Conservation (phyloP, 371 early-diverging fungal genomes). For the Capillidium heterosporum region DNA sequence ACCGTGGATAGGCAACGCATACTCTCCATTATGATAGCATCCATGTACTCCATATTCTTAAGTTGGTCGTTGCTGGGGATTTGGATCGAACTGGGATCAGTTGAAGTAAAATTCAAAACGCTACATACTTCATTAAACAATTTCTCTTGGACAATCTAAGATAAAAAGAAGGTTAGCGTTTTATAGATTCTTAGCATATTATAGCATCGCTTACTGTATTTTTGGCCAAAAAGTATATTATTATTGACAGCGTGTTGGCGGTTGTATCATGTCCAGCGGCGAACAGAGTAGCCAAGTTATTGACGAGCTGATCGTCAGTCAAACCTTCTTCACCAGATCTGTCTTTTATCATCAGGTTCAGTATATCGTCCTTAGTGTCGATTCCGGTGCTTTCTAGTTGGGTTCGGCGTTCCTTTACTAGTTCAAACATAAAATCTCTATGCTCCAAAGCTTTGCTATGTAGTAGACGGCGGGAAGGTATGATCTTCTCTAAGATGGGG, state of each 20-base stretch:
- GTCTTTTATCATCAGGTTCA: conserved; percentile 10
- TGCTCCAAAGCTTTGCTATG: neutral
- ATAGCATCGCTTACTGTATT: neutral
- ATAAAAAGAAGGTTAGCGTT: no score
- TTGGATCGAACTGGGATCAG: no score
- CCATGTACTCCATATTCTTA: neutral
- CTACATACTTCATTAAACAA: conserved; percentile 9
- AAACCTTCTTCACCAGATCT: conserved; percentile 6
- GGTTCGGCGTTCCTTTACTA: neutral
- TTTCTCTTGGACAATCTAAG: neutral
- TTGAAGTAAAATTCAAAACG: neutral
- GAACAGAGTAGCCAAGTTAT: neutral
- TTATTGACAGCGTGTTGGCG: neutral
- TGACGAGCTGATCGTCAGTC: neutral
- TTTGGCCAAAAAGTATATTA: neutral
- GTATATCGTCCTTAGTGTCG: conserved; percentile 6
- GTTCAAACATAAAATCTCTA: neutral
- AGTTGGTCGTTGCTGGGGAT: neutral
- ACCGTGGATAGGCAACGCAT: neutral
- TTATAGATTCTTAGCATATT: no score
- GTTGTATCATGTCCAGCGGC: conserved; percentile 3
- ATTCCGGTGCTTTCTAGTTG: neutral
- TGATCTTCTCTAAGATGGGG: neutral
- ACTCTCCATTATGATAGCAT: neutral
- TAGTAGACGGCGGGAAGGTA: neutral